Conservation (phyloP, 169 alveolate genomes). For the Plasmodium vivax region DNA sequence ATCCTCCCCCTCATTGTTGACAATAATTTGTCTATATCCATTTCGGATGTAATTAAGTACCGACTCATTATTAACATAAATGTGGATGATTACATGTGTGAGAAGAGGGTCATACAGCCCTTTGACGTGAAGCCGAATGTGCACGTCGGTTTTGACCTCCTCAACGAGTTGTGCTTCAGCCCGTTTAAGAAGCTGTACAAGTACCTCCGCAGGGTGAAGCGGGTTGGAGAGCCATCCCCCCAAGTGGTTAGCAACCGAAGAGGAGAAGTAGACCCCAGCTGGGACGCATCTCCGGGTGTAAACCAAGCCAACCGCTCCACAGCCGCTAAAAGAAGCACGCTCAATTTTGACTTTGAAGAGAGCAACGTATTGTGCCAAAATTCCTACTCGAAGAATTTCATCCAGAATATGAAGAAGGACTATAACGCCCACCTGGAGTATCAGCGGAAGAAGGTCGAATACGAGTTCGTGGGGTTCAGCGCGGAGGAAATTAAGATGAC, state of each 20-base stretch:
- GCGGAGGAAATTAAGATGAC: constrained; percentile 66
- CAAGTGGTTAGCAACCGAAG: neutral
- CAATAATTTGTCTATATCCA: constrained; percentile 34
- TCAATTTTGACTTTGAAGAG: constrained; percentile 57
- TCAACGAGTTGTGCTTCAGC: constrained; percentile 68
- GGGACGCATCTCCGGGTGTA: neutral
- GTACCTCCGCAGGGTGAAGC: constrained; percentile 41
- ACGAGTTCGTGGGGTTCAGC: constrained; percentile 72
- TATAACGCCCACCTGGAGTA: constrained; percentile 46
- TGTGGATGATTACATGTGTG: constrained; percentile 72
- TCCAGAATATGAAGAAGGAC: constrained; percentile 57
- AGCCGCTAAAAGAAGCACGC: neutral
- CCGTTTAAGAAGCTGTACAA: constrained; percentile 69
- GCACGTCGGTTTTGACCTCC: constrained; percentile 11
- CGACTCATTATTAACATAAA: constrained; percentile 53
- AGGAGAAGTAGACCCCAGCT: neutral
- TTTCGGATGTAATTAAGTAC: constrained; percentile 13
- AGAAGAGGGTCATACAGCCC: constrained; percentile 41
- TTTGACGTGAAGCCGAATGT: constrained; percentile 31
- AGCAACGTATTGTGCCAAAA: constrained; percentile 47
- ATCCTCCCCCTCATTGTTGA: constrained; percentile 32
- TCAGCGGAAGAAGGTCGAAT: constrained; percentile 56
- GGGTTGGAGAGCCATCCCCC: neutral
- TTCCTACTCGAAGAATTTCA: constrained; percentile 52
- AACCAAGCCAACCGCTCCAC: neutral